Conservation (phyloP, 1,284 basidiomycete species). For the Wallemia ichthyophaga region DNA sequence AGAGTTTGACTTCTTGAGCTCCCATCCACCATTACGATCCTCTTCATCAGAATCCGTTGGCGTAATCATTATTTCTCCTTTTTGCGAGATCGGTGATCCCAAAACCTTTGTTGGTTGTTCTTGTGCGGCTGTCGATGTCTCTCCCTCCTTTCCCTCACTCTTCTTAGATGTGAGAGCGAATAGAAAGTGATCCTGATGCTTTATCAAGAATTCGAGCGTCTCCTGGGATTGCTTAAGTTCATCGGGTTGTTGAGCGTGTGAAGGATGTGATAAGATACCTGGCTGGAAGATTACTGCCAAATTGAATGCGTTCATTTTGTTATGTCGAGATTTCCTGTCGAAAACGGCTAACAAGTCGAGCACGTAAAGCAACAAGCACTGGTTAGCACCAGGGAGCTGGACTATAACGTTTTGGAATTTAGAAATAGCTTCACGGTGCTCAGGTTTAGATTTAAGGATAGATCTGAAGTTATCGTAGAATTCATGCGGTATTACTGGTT, state of each 20-base stretch:
- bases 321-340: constrained; percentile 61
- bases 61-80: not conserved
- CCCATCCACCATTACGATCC: not conserved
- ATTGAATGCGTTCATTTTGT: constrained; percentile 83
- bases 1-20: not conserved
- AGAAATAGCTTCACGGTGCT: constrained; percentile 33
- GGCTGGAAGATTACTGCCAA: constrained; percentile 83
- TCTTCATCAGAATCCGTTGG: not conserved
- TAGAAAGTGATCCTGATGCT: constrained; percentile 58
- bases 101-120: not conserved
- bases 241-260: constrained; percentile 43
- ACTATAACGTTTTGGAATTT: constrained; percentile 62
- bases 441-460: constrained; percentile 34
- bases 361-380: constrained; percentile 82
- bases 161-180: constrained; percentile 25
- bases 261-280: constrained; percentile 59
- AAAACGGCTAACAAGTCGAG: constrained; percentile 86
- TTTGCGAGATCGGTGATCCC: not conserved
- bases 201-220: constrained; percentile 81
- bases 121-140: not conserved
- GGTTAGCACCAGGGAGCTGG: constrained; percentile 55
- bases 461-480: constrained; percentile 78
- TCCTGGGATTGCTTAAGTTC: constrained; percentile 65
- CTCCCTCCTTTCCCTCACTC: no score
- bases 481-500: constrained; percentile 61